These are phyloP conservation scores for Ceratopteris richardii DNA, from an alignment of 75 land plant species.

Conservation along the genomic window DNA sequence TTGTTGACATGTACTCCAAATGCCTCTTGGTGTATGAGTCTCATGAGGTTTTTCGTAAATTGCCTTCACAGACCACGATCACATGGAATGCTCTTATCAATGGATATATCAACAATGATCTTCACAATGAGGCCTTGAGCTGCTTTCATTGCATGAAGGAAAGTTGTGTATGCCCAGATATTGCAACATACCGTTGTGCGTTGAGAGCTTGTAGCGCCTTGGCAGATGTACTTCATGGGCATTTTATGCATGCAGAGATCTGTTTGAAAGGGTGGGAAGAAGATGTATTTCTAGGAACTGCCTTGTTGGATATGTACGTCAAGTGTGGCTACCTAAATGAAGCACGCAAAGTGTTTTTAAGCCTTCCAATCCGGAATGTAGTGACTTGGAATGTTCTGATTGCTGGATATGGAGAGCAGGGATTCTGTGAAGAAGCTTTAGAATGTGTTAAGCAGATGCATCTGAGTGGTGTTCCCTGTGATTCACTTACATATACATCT, in stretches of 20 bases:
- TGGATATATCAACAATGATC: slow-evolving; percentile 11
- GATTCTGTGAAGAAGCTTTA: too few species aligned
- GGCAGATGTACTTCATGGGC: background rate
- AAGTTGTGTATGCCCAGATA: background rate
- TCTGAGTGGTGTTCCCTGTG: too few species aligned
- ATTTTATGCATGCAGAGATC: background rate
- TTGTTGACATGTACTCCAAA: slow-evolving; percentile 13
- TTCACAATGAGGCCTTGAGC: slow-evolving; percentile 1
- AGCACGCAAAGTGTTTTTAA: too few species aligned
- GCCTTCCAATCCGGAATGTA: too few species aligned
- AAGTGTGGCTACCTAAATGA: too few species aligned
- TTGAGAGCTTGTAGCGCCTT: background rate
- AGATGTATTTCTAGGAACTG: background rate
- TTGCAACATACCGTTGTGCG: background rate
- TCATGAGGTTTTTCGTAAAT: background rate
- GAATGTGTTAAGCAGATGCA: too few species aligned
- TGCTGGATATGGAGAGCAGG: too few species aligned
- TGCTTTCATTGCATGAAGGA: slow-evolving; percentile 1
- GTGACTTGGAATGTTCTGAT: too few species aligned
- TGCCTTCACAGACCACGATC: background rate
- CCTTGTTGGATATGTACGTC: too few species aligned
- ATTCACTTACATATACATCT: too few species aligned
- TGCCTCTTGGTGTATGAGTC: slow-evolving; percentile 4
- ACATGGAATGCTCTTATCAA: slow-evolving; percentile 8
- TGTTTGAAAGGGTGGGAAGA: too few species aligned